phyloP scores from a whole-genome alignment of 2,329 filamentous ascomycete species.

The Pseudopyricularia javanii region DNA sequence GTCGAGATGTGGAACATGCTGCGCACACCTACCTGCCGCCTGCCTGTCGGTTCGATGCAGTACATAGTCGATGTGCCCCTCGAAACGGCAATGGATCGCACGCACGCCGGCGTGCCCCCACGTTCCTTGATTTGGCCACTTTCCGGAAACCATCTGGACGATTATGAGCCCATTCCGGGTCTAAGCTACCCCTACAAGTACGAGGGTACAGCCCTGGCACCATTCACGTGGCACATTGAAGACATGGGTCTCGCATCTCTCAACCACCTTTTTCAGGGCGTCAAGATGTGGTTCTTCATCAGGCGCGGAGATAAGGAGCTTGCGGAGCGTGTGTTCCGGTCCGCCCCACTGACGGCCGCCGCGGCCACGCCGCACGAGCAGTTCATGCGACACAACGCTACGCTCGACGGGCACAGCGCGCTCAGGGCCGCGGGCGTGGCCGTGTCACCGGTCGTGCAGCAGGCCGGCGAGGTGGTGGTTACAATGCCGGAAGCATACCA shows the following conservation, averaged over 20 bases:
- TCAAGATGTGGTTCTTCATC: constrained; percentile 2
- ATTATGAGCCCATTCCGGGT: not conserved
- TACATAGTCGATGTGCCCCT: constrained; percentile 1
- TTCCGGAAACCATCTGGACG: not conserved
- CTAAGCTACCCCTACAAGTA: constrained; percentile 1
- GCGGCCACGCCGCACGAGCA: not conserved
- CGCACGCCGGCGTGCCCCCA: not conserved
- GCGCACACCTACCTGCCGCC: not conserved
- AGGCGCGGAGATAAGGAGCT: not conserved
- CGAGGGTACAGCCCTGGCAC: constrained; percentile 1
- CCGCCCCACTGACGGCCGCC: not conserved
- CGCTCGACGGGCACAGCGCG: not conserved
- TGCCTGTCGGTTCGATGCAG: not conserved
- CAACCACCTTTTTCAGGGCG: not conserved
- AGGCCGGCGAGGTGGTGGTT: not conserved
- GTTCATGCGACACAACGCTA: constrained; percentile 1
- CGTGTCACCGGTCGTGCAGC: not conserved
- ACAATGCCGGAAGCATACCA: not conserved
- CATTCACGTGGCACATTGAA: constrained; percentile 2
- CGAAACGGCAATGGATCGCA: not conserved
- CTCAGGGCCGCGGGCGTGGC: not conserved
- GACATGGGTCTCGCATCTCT: not conserved
- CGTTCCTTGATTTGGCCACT: not conserved
- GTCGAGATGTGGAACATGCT: not conserved
- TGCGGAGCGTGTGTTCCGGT: not conserved